Evolutionary conservation across 1,284 basidiomycete genomes (phyloP), one percentile per base, ranked within the genome.

Genomic region (Ganoderma multipileum): DNA sequence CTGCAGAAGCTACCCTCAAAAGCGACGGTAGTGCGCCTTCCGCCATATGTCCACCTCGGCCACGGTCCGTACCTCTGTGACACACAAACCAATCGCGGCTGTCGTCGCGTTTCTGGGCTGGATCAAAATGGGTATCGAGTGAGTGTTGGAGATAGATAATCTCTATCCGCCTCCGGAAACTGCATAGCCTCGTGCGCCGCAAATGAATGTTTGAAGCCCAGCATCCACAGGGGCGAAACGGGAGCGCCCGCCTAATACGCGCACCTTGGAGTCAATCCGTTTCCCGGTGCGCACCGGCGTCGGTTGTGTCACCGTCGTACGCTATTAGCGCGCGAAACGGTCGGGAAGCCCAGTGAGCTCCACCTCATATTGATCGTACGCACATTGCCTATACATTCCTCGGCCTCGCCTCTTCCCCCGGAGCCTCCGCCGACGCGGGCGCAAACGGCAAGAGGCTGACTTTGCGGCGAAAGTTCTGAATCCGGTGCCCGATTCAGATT

Each of bases 21-120:
- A 61, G 63, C 42, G 71, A 66, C 42, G 64, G 63, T 70, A 64
- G 52, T 70, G 69, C 71, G 71, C 68, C 67, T 26, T 59, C 71
- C 71, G 69, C 67, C 52, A 63, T 72, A 72, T 65, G 64, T 68
- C 71, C 71, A 68, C 62, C 59, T 41, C 61, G 60, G 14, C 60
- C 36, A 39, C 54, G 55, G 66, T 58, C 47, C 62, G 47, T 55
- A 52, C 28, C 18, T 28, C 52, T 28, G 12, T 55, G 28, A 16
- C 28, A 30, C 0, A 30, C 2, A 55, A 2, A n/a, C 26, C 5
- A 28, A 26, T 28, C 12, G 50, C 50, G 50, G 50, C 23, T 28
- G 20, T 28, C 14, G 23, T 30, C 52, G 28, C 52, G 26, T 33
- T 26, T 26, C 47, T 26, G 52, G 52, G 6, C 52, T 18, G 14